A percentile compares a stretch with the other conserved stretches of the same genome.
These are phyloP conservation scores for Elsinoe australis DNA, from an alignment of 2,329 filamentous ascomycete genomes.

Conservation along the genomic window DNA sequence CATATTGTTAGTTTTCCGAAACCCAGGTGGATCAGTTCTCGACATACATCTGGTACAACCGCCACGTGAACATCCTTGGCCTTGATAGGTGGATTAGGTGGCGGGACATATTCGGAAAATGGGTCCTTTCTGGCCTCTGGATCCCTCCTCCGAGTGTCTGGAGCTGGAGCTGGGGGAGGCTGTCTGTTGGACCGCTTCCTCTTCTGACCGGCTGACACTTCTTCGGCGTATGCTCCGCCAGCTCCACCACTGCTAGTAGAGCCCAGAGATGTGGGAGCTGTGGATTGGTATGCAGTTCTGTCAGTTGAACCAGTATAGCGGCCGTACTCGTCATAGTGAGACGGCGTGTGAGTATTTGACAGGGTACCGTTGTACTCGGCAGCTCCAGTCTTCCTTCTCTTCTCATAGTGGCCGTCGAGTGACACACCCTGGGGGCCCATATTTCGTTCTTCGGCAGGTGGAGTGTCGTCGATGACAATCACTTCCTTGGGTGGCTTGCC, in stretches of 20 bases:
- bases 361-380: slow-evolving; percentile 61
- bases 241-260: slow-evolving; percentile 54
- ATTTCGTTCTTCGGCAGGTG: slow-evolving; percentile 26
- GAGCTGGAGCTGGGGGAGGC: slow-evolving; percentile 58
- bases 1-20: slow-evolving; percentile 19
- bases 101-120: slow-evolving; percentile 74
- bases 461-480: slow-evolving; percentile 47
- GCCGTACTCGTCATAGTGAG: slow-evolving; percentile 51
- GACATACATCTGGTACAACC: slow-evolving; percentile 51
- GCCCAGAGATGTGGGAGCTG: slow-evolving; percentile 69
- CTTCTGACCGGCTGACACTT: slow-evolving; percentile 69
- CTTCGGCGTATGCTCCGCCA: slow-evolving; percentile 56
- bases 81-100: slow-evolving; percentile 82
- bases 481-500: slow-evolving; percentile 41
- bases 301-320: slow-evolving; percentile 73
- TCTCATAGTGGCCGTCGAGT: slow-evolving; percentile 21
- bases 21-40: neutral
- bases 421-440: slow-evolving; percentile 19
- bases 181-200: slow-evolving; percentile 75
- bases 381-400: slow-evolving; percentile 12
- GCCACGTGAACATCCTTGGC: slow-evolving; percentile 58
- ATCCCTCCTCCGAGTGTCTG: slow-evolving; percentile 67
- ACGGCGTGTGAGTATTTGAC: slow-evolving; percentile 66
- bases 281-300: slow-evolving; percentile 70
- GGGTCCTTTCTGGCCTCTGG: slow-evolving; percentile 54